These are phyloP conservation scores for Candida sithepensis DNA, from an alignment of 805 yeast species.

Conservation along the genomic window DNA sequence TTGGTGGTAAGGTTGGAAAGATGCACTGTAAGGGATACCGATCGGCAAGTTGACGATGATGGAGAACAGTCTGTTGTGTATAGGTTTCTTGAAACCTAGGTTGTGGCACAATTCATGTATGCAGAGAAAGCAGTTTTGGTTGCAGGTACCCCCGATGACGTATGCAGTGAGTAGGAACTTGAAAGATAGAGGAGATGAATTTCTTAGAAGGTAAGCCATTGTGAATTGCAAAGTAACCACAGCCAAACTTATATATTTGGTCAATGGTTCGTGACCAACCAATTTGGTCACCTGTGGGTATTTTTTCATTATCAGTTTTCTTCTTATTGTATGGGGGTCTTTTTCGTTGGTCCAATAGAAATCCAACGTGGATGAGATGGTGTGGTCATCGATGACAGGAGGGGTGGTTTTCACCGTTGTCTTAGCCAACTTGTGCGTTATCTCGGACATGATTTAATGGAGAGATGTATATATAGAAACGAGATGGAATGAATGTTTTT, in stretches of 20 bases:
- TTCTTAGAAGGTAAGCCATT: slow-evolving; percentile 57
- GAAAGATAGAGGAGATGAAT: slow-evolving; percentile 49
- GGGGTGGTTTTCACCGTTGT: slow-evolving; percentile 22
- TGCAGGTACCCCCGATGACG: slow-evolving; percentile 79
- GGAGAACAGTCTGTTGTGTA: slow-evolving; percentile 73
- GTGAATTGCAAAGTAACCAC: slow-evolving; percentile 69
- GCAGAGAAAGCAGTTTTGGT: slow-evolving; percentile 80
- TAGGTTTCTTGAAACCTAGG: slow-evolving; percentile 73
- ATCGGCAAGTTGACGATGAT: slow-evolving; percentile 80
- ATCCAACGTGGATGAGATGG: slow-evolving; percentile 34
- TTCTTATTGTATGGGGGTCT: slow-evolving; percentile 76
- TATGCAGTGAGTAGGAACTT: slow-evolving; percentile 65
- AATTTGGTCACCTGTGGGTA: slow-evolving; percentile 79
- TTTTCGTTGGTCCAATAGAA: slow-evolving; percentile 81
- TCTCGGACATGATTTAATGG: slow-evolving; percentile 13
- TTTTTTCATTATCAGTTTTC: slow-evolving; percentile 67
- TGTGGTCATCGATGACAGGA: slow-evolving; percentile 21
- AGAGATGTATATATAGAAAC: background rate
- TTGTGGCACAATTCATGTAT: slow-evolving; percentile 89
- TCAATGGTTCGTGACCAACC: slow-evolving; percentile 81
- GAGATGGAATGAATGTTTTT: background rate
- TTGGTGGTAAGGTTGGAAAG: slow-evolving; percentile 86
- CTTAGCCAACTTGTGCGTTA: slow-evolving; percentile 16
- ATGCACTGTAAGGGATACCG: slow-evolving; percentile 87
- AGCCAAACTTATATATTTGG: slow-evolving; percentile 67